phyloP scores from a whole-genome alignment of 163 green algal genomes.

The Volvox carteri region DNA sequence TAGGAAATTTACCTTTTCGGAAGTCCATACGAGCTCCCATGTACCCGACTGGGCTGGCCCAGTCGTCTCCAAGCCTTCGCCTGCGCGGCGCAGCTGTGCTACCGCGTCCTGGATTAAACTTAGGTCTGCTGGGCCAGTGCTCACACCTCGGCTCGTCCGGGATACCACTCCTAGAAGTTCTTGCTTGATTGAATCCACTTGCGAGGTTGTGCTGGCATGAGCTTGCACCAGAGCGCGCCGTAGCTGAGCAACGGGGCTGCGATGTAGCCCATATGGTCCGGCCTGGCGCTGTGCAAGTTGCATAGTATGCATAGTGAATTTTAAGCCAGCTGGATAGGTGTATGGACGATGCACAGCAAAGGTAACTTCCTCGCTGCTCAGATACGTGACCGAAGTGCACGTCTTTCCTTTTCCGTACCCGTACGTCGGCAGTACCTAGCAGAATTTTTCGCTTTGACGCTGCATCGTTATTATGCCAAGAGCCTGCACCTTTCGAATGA shows the following conservation, averaged over 20 bases:
- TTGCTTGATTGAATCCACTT: conserved; percentile 7
- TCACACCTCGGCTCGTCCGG: conserved; percentile 48
- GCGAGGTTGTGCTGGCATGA: background rate
- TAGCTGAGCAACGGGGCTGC: background rate
- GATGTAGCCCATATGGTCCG: background rate
- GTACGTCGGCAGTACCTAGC: too few species aligned
- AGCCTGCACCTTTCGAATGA: too few species aligned
- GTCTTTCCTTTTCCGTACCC: too few species aligned
- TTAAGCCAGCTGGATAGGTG: too few species aligned
- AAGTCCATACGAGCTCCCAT: conserved; percentile 89
- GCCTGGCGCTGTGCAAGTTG: background rate
- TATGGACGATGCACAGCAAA: too few species aligned
- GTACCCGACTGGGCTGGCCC: conserved; percentile 65
- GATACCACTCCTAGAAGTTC: conserved; percentile 45
- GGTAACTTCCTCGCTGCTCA: too few species aligned
- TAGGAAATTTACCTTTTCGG: conserved; percentile 87
- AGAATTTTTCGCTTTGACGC: too few species aligned
- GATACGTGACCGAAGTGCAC: too few species aligned
- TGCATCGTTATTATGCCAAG: too few species aligned
- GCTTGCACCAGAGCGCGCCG: background rate
- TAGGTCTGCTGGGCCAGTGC: conserved; percentile 40
- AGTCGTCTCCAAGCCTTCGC: conserved; percentile 45
- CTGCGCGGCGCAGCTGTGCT: conserved; percentile 43
- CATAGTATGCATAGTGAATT: too few species aligned
- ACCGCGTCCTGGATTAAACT: conserved; percentile 54